These are phyloP conservation scores for Solanum hybrid DNA, from an alignment of 305 asterid genomes.

Conservation along the genomic window DNA sequence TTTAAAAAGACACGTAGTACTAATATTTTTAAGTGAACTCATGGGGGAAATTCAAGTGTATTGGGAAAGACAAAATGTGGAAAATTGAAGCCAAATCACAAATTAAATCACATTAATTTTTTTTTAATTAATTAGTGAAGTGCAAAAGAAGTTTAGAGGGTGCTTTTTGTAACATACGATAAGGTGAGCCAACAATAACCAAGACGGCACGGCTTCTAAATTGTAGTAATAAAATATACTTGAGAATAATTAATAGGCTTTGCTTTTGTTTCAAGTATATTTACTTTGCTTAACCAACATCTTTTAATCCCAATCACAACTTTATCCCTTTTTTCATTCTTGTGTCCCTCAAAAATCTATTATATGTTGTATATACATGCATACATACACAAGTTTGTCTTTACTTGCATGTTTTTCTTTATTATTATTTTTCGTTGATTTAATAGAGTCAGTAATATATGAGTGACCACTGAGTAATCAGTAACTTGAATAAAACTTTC, in stretches of 20 bases:
- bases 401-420: background rate
- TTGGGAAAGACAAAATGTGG: slow-evolving; percentile 9
- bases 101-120: background rate
- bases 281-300: background rate
- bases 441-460: background rate
- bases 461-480: background rate
- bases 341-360: background rate
- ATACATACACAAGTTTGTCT: background rate
- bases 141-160: slow-evolving; percentile 23
- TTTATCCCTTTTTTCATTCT: background rate
- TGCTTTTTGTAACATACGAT: background rate
- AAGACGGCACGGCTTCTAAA: slow-evolving; percentile 32
- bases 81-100: background rate
- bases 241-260: background rate
- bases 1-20: background rate
- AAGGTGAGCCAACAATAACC: slow-evolving; percentile 20
- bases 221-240: background rate
- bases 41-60: background rate
- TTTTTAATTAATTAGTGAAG: slow-evolving; percentile 6
- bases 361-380: background rate
- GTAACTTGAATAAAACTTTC: background rate
- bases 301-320: background rate
- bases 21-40: no score
- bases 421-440: background rate
- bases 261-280: background rate